A percentile compares a stretch with the other conserved stretches of the same genome.
Conservation (phyloP, 805 yeast species). For the Candida nanaspora region DNA sequence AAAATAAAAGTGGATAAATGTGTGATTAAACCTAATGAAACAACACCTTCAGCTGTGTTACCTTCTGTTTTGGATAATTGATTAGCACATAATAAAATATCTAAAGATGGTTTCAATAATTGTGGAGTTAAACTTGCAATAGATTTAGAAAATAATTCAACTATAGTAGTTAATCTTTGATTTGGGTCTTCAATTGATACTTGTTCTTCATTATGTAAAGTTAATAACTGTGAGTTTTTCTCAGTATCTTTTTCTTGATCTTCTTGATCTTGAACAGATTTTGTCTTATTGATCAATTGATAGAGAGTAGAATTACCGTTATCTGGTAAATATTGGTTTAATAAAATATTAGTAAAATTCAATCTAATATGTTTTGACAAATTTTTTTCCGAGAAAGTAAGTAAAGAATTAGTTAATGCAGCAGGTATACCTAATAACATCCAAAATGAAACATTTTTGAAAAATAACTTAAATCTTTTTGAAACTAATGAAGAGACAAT, state of each 20-base stretch:
- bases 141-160: conserved; percentile 64
- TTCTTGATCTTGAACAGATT: conserved; percentile 3
- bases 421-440: conserved; percentile 84
- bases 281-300: conserved; percentile 51
- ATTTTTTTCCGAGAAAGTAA: conserved; percentile 52
- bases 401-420: conserved; percentile 64
- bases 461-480: conserved; percentile 57
- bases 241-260: too few relatives aligned
- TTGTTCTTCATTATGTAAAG: not conserved
- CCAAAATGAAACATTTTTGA: conserved; percentile 65
- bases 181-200: conserved; percentile 58
- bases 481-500: conserved; percentile 76
- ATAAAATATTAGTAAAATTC: conserved; percentile 55
- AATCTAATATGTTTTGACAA: conserved; percentile 53
- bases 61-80: conserved; percentile 60
- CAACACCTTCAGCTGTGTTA: conserved; percentile 70
- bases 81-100: conserved; percentile 72
- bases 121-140: conserved; percentile 75
- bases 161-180: conserved; percentile 77
- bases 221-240: too few relatives aligned
- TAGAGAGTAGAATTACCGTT: conserved; percentile 65
- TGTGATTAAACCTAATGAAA: conserved; percentile 72
- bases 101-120: conserved; percentile 74
- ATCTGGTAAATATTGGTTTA: conserved; percentile 68
- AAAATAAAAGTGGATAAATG: conserved; percentile 72